A percentile compares a stretch with the other conserved stretches of the same genome.
Evolutionary conservation across 1,284 basidiomycete species (phyloP).

Genomic region (Meripilus lineatus): DNA sequence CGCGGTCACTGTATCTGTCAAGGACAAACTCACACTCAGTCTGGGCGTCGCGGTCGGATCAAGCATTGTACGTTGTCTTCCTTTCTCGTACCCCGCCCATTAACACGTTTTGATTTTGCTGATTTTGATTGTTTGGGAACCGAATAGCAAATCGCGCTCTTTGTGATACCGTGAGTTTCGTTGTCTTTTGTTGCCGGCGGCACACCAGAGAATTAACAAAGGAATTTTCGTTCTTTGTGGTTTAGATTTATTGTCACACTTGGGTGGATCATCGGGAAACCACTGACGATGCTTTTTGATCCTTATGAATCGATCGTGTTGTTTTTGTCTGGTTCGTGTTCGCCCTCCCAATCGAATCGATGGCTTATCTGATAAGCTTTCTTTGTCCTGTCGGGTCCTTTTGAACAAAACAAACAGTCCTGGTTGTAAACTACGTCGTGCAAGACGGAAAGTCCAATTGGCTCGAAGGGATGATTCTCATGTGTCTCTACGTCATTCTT

Average conservation of each 20-base stretch:
- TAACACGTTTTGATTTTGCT: not conserved
- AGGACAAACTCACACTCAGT: conserved; percentile 69
- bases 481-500: conserved; percentile 51
- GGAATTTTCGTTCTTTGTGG: too few species aligned
- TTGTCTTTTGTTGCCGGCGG: too few species aligned
- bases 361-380: not conserved
- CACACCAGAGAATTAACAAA: too few species aligned
- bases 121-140: conserved; percentile 10
- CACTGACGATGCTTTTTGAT: conserved; percentile 72
- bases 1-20: conserved; percentile 79
- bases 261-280: conserved; percentile 67
- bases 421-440: conserved; percentile 68
- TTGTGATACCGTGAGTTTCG: conserved; percentile 70
- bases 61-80: conserved; percentile 61
- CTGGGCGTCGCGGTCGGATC: conserved; percentile 87
- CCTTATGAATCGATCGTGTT: conserved; percentile 69
- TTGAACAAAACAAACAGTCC: conserved; percentile 58
- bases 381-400: conserved; percentile 16
- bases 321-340: conserved; percentile 33
- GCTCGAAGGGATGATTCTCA: conserved; percentile 60
- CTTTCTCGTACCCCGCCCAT: conserved; percentile 1
- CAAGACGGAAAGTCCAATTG: conserved; percentile 85
- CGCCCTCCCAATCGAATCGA: not conserved
- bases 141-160: conserved; percentile 79
- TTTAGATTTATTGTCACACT: conserved; percentile 51